Evolutionary conservation across 2,329 filamentous ascomycete species (phyloP).

Genomic region (Aspergillus sp.): DNA sequence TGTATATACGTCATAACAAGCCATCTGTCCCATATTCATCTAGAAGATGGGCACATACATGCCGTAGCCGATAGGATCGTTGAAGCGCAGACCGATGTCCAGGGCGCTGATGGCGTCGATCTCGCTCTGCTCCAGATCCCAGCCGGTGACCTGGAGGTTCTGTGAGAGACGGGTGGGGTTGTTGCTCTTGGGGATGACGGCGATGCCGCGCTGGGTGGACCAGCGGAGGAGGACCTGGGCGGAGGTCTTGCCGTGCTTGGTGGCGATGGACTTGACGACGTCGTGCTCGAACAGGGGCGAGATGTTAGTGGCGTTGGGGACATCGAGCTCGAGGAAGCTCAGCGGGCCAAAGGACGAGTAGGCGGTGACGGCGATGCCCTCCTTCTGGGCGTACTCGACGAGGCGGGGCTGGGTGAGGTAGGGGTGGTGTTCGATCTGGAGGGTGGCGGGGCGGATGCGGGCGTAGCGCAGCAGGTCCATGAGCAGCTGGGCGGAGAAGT

Average conservation of each 20-base stretch:
- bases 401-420: slow-evolving; percentile 76
- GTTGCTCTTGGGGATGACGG: slow-evolving; percentile 58
- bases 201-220: slow-evolving; percentile 78
- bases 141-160: slow-evolving; percentile 66
- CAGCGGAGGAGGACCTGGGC: slow-evolving; percentile 83
- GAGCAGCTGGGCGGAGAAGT: slow-evolving; percentile 75
- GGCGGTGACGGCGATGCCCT: slow-evolving; percentile 73
- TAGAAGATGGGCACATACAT: slow-evolving; percentile 54
- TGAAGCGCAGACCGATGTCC: slow-evolving; percentile 69
- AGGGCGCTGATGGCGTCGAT: slow-evolving; percentile 64
- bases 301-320: slow-evolving; percentile 64
- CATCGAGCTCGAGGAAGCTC: slow-evolving; percentile 73
- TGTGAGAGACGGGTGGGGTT: slow-evolving; percentile 47
- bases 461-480: slow-evolving; percentile 79
- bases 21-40: slow-evolving; percentile 3
- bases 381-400: slow-evolving; percentile 64
- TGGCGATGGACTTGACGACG: slow-evolving; percentile 62
- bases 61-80: slow-evolving; percentile 65
- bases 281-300: slow-evolving; percentile 70
- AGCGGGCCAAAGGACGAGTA: slow-evolving; percentile 82
- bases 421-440: slow-evolving; percentile 89
- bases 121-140: slow-evolving; percentile 65
- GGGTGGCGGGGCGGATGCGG: slow-evolving; percentile 68
- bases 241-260: slow-evolving; percentile 68
- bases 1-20: not conserved